Evolutionary conservation across 2,329 filamentous ascomycete species (phyloP), one percentile per base, ranked within the genome.

Genomic region (Amylocarpus encephaloides): DNA sequence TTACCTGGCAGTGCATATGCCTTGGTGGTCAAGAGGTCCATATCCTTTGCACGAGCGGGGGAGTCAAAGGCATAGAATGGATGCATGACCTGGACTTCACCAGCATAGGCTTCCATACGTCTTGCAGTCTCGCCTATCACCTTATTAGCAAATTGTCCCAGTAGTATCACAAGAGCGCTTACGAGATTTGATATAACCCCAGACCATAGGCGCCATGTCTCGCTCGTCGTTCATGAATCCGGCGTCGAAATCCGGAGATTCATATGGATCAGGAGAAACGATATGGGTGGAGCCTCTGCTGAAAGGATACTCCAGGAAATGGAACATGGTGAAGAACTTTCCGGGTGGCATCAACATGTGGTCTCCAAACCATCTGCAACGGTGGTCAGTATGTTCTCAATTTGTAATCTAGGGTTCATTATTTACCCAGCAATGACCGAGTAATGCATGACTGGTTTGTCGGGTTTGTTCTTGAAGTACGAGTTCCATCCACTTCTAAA

Each of bases 371-470:
- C 74, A 80, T 33, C 58, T 61, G 22, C 29, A 41, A 15, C 61
- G 62, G 1, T 71, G 62, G 1, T 71, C 49, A 3, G 33, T 6
- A 52, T 47, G 0, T 59, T 59, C 0, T 64, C 68, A 34, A 72
- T 66, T 1, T 67, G 1, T 2, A 68, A 1, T 68, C 62, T 55
- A 68, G 70, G 4, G 22, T 3, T 6, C 7, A 9, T 36, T 19
- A 52, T 65, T 59, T 62, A 73, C 55, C 83, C 83, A 13, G 84
- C 73, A 62, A 91, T 89, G 49, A 90, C 79, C 1, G 78, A 85
- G 70, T 91, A 91, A 65, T 91, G 87, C 86, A 91, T 91, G 39
- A 91, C 86, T 0, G 86, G 87, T 75, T 91, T 91, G 68, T 91
- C 86, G 1, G 85, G 85, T 72, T 90, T 90, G 65, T 91, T 70